Conservation (phyloP, 345 rosid genomes). For the Citrus trifoliata region DNA sequence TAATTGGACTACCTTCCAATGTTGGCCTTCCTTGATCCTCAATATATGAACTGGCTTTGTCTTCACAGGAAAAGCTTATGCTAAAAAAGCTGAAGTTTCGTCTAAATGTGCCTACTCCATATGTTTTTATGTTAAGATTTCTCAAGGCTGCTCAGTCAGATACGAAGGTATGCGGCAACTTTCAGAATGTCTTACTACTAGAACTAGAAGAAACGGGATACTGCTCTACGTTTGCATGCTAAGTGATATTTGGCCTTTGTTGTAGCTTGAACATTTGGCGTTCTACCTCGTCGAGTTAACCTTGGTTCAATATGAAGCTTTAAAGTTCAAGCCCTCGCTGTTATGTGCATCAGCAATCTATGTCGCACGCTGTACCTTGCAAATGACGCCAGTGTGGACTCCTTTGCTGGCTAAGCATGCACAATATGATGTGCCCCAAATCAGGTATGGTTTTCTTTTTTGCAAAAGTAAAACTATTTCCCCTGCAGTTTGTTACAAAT, state of each 20-base stretch:
- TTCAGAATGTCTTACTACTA: neutral
- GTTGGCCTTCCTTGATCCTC: neutral
- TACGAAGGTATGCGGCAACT: conserved; percentile 44
- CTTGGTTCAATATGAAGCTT: conserved; percentile 77
- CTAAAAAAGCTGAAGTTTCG: conserved; percentile 80
- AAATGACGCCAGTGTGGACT: conserved; percentile 71
- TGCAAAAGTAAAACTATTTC: too few species aligned
- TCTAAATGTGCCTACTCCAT: conserved; percentile 78
- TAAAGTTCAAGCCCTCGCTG: conserved; percentile 73
- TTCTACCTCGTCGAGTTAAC: conserved; percentile 82
- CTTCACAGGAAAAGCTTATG: conserved; percentile 70
- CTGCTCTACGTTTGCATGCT: neutral
- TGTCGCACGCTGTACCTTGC: conserved; percentile 73
- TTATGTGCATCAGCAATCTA: conserved; percentile 90
- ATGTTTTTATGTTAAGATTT: conserved; percentile 92
- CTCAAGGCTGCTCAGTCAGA: conserved; percentile 91
- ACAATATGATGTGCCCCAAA: conserved; percentile 52
- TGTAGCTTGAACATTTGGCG: conserved; percentile 78
- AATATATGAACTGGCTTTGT: conserved; percentile 12
- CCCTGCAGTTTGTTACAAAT: neutral
- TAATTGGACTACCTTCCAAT: neutral
- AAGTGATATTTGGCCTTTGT: neutral
- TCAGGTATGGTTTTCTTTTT: conserved; percentile 43
- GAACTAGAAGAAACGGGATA: neutral
- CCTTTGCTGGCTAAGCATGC: conserved; percentile 61